These are phyloP conservation scores for Westerdykella sp. DNA, from an alignment of 2,329 filamentous ascomycete genomes.

Conservation along the genomic window DNA sequence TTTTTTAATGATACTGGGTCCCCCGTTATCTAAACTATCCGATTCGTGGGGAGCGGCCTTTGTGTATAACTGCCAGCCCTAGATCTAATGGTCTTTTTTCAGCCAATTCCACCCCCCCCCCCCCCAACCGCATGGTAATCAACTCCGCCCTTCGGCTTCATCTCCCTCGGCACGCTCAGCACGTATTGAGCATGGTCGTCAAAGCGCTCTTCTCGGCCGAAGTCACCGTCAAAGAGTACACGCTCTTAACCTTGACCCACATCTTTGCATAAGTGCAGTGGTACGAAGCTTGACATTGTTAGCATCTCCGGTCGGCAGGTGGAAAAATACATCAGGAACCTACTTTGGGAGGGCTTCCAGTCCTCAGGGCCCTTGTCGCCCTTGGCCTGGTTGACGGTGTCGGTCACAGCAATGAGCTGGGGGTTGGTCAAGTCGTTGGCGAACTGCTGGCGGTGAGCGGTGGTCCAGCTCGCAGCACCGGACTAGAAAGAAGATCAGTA, in stretches of 20 bases:
- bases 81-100: not conserved
- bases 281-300: constrained; percentile 47
- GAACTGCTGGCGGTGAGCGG: constrained; percentile 58
- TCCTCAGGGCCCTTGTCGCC: constrained; percentile 65
- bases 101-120: not conserved
- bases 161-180: constrained; percentile 37
- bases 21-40: too few species aligned
- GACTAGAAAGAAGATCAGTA: constrained; percentile 42
- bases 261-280: constrained; percentile 72
- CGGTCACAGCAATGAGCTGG: constrained; percentile 73
- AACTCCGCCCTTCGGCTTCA: too few species aligned
- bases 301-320: constrained; percentile 10
- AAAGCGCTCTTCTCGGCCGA: constrained; percentile 65
- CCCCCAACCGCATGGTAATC: too few species aligned
- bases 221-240: constrained; percentile 63
- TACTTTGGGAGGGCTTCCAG: constrained; percentile 66
- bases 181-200: constrained; percentile 58
- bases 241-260: constrained; percentile 73
- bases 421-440: constrained; percentile 73
- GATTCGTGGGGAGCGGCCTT: too few species aligned
- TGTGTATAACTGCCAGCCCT: too few species aligned
- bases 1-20: too few species aligned
- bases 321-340: constrained; percentile 12
- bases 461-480: constrained; percentile 67
- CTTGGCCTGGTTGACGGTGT: constrained; percentile 67